These are phyloP conservation scores for Zymoseptoria tritici DNA, from an alignment of 2,329 filamentous ascomycete genomes.

Conservation along the genomic window DNA sequence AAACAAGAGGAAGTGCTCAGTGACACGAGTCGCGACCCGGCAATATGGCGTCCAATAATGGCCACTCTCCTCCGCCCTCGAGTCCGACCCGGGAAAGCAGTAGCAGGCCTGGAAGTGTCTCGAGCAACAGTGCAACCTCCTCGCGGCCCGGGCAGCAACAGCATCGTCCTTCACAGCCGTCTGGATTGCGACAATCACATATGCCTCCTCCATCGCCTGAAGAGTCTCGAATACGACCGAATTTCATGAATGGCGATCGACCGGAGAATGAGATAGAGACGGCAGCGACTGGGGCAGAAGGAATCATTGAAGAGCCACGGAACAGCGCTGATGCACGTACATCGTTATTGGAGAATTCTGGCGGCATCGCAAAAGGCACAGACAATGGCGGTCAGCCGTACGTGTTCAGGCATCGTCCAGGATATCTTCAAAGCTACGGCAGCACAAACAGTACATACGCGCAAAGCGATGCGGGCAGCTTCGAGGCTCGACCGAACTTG, in stretches of 20 bases:
- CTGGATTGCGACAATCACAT: conserved; percentile 35
- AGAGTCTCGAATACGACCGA: conserved; percentile 26
- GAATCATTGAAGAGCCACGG: conserved; percentile 18
- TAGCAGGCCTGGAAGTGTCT: conserved; percentile 6
- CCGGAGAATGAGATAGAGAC: conserved; percentile 5
- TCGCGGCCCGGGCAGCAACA: conserved; percentile 9
- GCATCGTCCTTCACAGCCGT: conserved; percentile 25
- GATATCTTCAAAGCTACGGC: conserved; percentile 46
- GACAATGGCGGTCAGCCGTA: neutral
- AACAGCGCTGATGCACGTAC: conserved; percentile 32
- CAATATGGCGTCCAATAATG: neutral
- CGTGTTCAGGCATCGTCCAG: conserved; percentile 59
- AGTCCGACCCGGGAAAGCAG: neutral
- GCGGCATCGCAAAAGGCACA: neutral
- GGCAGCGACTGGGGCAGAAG: conserved; percentile 9
- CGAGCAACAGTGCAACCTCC: conserved; percentile 1
- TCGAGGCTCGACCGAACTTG: conserved; percentile 26
- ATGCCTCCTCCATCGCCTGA: conserved; percentile 40
- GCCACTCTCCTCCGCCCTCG: neutral
- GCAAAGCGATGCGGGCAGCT: conserved; percentile 12
- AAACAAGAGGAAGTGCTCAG: too few relatives aligned
- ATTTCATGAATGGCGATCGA: conserved; percentile 14
- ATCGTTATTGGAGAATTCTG: conserved; percentile 28
- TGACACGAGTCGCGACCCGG: neutral
- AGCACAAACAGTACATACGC: conserved; percentile 28